These are phyloP conservation scores for Luffa acutangula DNA, from an alignment of 306 rosid species.

Conservation along the genomic window DNA sequence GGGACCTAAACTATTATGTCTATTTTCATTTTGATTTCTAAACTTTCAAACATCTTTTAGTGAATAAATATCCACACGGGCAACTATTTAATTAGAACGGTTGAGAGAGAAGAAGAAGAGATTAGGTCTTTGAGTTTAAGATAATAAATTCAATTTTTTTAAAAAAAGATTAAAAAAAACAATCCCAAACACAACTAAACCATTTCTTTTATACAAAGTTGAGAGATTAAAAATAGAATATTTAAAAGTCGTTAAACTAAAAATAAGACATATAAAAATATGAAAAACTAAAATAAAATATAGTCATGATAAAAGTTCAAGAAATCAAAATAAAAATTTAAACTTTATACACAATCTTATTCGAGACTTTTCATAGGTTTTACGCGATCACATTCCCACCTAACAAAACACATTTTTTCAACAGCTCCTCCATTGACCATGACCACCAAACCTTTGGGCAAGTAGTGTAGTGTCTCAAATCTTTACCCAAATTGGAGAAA, in stretches of 20 bases:
- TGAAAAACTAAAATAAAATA: not conserved
- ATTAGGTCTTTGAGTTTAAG: not conserved
- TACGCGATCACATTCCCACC: not conserved
- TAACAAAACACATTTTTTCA: not conserved
- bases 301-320: not conserved
- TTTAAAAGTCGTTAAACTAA: not conserved
- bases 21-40: too few species aligned
- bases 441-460: not conserved
- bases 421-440: not conserved
- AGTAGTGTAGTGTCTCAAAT: not conserved
- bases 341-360: not conserved
- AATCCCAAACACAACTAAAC: too few species aligned
- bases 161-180: too few species aligned
- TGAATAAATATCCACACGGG: too few species aligned
- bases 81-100: too few species aligned
- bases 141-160: too few species aligned
- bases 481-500: not conserved
- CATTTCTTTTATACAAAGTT: too few species aligned
- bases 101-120: too few species aligned
- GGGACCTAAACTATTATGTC: too few species aligned
- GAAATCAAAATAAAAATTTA: not conserved
- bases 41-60: too few species aligned
- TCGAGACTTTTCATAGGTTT: not conserved
- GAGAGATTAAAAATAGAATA: too few species aligned
- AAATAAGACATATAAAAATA: not conserved